phyloP scores from a whole-genome alignment of 2,329 filamentous ascomycete species.

The Diplocarpon rosae region DNA sequence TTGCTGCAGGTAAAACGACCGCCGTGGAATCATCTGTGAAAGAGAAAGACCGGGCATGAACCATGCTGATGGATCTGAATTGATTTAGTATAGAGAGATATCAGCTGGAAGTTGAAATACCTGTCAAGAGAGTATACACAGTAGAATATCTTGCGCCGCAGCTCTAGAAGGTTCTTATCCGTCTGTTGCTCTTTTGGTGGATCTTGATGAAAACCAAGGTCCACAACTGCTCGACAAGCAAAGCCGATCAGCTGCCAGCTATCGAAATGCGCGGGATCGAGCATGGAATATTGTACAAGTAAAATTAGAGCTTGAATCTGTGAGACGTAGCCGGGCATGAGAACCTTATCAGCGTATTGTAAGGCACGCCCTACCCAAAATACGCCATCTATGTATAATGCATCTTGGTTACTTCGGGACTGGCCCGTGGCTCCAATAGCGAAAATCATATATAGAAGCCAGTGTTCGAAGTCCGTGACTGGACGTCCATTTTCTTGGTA shows the following conservation, averaged over 20 bases:
- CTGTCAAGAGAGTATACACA: constrained; percentile 84
- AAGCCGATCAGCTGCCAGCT: constrained; percentile 91
- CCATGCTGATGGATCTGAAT: constrained; percentile 71
- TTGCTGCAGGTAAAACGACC: constrained; percentile 59
- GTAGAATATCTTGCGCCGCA: constrained; percentile 76
- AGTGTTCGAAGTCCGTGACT: constrained; percentile 61
- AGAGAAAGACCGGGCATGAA: constrained; percentile 78
- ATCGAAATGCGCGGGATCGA: constrained; percentile 85
- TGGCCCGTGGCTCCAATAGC: constrained; percentile 69
- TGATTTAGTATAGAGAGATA: constrained; percentile 7
- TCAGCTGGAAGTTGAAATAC: constrained; percentile 33
- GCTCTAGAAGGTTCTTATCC: constrained; percentile 59
- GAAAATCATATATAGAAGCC: constrained; percentile 80
- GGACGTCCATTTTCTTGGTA: constrained; percentile 58
- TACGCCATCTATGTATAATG: constrained; percentile 46
- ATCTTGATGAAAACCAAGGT: constrained; percentile 88
- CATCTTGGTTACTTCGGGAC: constrained; percentile 57
- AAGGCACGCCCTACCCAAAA: constrained; percentile 54
- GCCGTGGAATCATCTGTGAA: constrained; percentile 84
- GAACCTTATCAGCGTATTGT: constrained; percentile 66
- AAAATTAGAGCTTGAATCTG: constrained; percentile 83
- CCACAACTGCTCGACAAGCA: constrained; percentile 75
- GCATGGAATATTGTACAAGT: constrained; percentile 78
- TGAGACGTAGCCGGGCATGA: constrained; percentile 72
- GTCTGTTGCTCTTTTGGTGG: constrained; percentile 59